Base-by-base conservation (phyloP, 1,284 basidiomycete species). In the Sphagnurus paluster region DNA sequence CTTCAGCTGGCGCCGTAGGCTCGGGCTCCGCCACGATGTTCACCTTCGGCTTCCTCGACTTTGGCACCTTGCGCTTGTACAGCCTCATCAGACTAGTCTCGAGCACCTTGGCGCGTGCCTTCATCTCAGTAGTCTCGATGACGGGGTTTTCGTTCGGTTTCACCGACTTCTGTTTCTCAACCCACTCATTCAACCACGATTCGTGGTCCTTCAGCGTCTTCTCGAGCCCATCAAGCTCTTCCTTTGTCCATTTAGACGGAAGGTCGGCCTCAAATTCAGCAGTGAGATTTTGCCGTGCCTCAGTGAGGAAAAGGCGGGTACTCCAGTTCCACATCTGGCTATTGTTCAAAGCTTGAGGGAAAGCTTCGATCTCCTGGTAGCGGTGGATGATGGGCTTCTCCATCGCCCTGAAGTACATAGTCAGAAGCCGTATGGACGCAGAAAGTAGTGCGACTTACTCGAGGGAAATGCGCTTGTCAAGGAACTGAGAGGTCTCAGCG, bases 361-460 rank as follows among this genome's bases (percentile, higher is more conserved):
- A 90, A 56, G 83, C 80, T 56, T 87, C 82, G 44, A 87, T 87
- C 68, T 99, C 94, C 62, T 81, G 79, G 68, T 95, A 90, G 9
- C 97, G 87, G 60, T 85, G 80, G 35, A 90, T 77, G 48, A 98
- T 84, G 2, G 93, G 91, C 36, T 76, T 73, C 64, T 98, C 93
- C 49, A 95, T 69, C 33, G 75, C 70, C 68, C 92, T 94, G 57
- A 13, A 34, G 26, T 17, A 47, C 8, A 38, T 11, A 32, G 36
- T 46, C 20, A n/a, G 42, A 28, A 51, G 39, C 39, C 6, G 8
- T 32, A 2, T 42, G 28, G 34, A 26, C 25, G 8, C 23, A 30
- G 35, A 25, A 43, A 9, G 30, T 4, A 45, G 26, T 13, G 10
- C 26, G 16, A 79, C 89, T 67, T 59, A 93, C 90, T 97, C 93